Evolutionary conservation across 768 basidiomycete genomes (phyloP), one percentile per base, ranked within the genome.

Genomic region (Phanerochaete carnosa): DNA sequence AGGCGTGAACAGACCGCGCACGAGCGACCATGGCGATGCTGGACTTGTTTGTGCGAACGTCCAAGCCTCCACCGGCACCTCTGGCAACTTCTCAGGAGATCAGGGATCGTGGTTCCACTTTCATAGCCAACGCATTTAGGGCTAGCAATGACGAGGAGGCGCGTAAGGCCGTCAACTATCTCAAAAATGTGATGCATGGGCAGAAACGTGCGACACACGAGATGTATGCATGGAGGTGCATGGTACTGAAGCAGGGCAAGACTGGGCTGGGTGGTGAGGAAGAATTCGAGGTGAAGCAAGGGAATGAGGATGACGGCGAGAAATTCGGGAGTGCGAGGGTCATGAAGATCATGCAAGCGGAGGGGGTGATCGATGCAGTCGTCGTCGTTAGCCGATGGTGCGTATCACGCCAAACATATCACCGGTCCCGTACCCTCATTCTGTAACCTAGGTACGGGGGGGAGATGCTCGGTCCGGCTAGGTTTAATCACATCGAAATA

Each of bases 311-410:
- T 65, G 93, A 92, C 53, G 90, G 86, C 4, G 93, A 94, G 73
- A 81, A 81, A 64, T 88, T 84, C 79, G 90, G 83, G 29, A 87
- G 88, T 28, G 77, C 74, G 16, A 81, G 79, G 61, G 77, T 91
- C 29, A 69, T 90, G 64, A 83, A 80, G 64, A 81, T 84, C 13
- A 89, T 95, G 88, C 80, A 84, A 66, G 75, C 77, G n/a, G 79
- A 85, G 62, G 87, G 84, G 1, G 79, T 86, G 19, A 79, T 93
- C 28, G 92, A 94, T 69, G 90, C 87, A 9, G 88, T 89, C 3
- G 87, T 94, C 12, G 79, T 93, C 62, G 88, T 93, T 39, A 87
- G 83, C 72, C 83, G 92, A 59, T 90, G 92, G 90, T 92, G 70
- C 64, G 76, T 68, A 39, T 22, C 35, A 33, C 11, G 37, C 35